Conservation (phyloP, 441 rosid species). For the Syzygium malaccense region DNA sequence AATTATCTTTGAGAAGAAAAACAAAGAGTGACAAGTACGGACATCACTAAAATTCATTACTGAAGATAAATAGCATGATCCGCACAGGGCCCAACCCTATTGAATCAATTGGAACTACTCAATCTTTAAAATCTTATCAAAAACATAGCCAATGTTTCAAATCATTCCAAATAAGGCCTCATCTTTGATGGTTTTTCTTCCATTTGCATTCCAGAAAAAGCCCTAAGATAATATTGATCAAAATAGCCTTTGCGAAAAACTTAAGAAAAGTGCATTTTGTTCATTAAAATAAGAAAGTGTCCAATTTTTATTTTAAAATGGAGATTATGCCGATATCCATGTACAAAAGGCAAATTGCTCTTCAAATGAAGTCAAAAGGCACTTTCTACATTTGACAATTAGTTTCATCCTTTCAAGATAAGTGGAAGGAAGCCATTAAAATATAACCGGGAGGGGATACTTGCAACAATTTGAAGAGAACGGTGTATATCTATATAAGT, state of each 20-base stretch:
- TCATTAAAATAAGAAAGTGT: neutral
- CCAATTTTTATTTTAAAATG: neutral
- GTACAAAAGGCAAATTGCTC: neutral
- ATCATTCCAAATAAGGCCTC: neutral
- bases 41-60: neutral
- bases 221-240: neutral
- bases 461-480: neutral
- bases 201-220: neutral
- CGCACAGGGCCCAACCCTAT: neutral
- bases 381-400: neutral
- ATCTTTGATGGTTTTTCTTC: neutral
- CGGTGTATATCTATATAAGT: neutral
- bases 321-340: neutral
- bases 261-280: neutral
- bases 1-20: neutral
- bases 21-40: neutral
- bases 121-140: neutral
- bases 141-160: neutral
- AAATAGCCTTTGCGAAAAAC: neutral
- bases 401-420: neutral
- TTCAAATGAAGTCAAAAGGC: neutral
- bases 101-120: neutral
- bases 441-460: neutral
- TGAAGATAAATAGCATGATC: neutral
- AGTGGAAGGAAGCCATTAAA: neutral